Evolutionary conservation across 352 stramenopile genomes (phyloP), one percentile per base, ranked within the genome.

Genomic region (Phytophthora constricta): DNA sequence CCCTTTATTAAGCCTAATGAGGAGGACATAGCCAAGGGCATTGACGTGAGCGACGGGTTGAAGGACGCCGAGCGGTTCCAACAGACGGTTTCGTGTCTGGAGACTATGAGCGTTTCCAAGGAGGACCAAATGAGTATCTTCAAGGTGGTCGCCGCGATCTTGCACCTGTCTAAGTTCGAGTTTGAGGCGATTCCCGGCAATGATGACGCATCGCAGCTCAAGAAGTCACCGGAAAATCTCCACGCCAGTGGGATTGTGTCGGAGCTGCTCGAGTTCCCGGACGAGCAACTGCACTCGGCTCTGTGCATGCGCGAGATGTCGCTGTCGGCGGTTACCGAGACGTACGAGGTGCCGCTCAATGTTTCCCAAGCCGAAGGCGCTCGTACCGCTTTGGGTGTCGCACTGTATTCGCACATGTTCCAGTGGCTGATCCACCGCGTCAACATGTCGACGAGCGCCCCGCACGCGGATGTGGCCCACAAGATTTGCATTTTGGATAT

Each of bases 341-440:
- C 86, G 46, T 96, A 96, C 61, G 82, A 89, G 47, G 87, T 96
- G 62, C 88, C 88, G 27, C 83, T 98, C 47, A 95, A 90, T 31
- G 75, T 95, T 5, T 85, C 74, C 27, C 87, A 96, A 61, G 87
- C 89, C 1, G 80, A 93, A 26, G 77, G 82, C 34, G 84, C 83
- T 8, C 87, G 89, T n/a, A 94, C 87, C 17, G 89, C 89, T 19
- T 65, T 96, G 3, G 74, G 80, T 1, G 87, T 94, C 5, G 89
- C 87, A 14, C 79, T 99, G 10, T 99, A 99, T 73, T 98, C 89
- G 42, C 92, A 93, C 69, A 70, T 99, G 46, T 99, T 99, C 74
- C 80, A 97, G 34, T 99, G 97, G 97, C 74, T 99, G 16, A 97
- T 99, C 55, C 84, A 90, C 61, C 84, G 82, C 17, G 86, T 96